Conservation (phyloP, 139 green algal species). For the Tetraselmis striata region DNA sequence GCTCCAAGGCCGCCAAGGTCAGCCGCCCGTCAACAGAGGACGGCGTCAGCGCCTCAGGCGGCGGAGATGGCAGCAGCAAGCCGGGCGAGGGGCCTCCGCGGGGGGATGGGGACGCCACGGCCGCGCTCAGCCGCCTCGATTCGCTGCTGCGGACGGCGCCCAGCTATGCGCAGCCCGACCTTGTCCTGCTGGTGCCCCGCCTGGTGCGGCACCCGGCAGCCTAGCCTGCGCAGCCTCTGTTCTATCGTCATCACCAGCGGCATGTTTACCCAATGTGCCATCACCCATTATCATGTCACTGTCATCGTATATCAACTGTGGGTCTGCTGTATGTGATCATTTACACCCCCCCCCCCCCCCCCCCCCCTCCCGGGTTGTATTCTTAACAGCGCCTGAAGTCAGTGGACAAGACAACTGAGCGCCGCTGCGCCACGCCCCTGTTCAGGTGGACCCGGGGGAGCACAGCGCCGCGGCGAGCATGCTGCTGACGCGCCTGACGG, state of each 20-base stretch:
- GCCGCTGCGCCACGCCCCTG: not conserved
- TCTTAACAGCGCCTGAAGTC: too few species aligned
- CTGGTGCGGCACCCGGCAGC: conserved; percentile 13
- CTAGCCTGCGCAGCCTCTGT: conserved; percentile 16
- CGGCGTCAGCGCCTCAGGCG: not conserved
- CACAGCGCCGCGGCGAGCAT: conserved; percentile 23
- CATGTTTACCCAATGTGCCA: too few species aligned
- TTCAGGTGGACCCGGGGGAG: conserved; percentile 25
- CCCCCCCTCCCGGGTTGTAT: too few species aligned
- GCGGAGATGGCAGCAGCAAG: not conserved
- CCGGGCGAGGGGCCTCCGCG: not conserved
- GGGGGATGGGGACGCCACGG: not conserved
- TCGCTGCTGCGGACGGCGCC: conserved; percentile 33
- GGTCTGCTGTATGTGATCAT: too few species aligned
- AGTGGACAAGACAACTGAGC: too few species aligned
- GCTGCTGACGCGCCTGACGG: conserved; percentile 30
- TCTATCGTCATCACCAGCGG: too few species aligned
- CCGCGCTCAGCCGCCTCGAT: conserved; percentile 9
- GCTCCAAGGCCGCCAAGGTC: conserved; percentile 22
- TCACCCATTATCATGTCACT: too few species aligned
- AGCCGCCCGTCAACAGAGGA: conserved; percentile 17
- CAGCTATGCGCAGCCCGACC: conserved; percentile 29
- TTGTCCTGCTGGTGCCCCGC: conserved; percentile 39
- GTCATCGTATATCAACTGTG: too few species aligned
- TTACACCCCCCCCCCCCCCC: too few species aligned